These are phyloP conservation scores for Bertia moriformis DNA, from an alignment of 2,329 filamentous ascomycete genomes.

Conservation along the genomic window DNA sequence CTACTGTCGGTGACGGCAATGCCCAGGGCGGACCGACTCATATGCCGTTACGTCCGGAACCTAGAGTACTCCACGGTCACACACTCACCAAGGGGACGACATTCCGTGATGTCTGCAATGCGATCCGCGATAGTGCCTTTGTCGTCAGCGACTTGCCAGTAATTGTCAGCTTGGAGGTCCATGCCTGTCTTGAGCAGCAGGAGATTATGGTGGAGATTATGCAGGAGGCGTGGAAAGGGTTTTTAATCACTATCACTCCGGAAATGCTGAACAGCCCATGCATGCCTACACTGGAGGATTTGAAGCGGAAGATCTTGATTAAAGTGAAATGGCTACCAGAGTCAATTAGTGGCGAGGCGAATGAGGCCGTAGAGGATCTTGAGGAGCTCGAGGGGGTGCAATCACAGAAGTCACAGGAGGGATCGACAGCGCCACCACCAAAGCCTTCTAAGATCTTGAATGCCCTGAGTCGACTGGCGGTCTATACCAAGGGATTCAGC, in stretches of 20 bases:
- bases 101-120: slow-evolving; percentile 44
- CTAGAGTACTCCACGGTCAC: slow-evolving; percentile 38
- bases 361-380: background rate
- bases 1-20: background rate
- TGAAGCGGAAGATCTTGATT: slow-evolving; percentile 38
- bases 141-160: slow-evolving; percentile 37
- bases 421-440: slow-evolving; percentile 18
- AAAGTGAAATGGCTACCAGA: slow-evolving; percentile 27
- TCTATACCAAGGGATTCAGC: slow-evolving; percentile 44
- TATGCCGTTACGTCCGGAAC: slow-evolving; percentile 22
- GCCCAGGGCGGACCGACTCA: slow-evolving; percentile 6
- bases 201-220: slow-evolving; percentile 53
- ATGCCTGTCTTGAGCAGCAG: slow-evolving; percentile 42
- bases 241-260: slow-evolving; percentile 29
- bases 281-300: slow-evolving; percentile 30
- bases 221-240: slow-evolving; percentile 38
- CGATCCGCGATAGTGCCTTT: slow-evolving; percentile 44
- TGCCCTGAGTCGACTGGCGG: slow-evolving; percentile 34
- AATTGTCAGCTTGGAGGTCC: slow-evolving; percentile 48
- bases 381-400: background rate
- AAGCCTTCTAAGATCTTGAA: slow-evolving; percentile 36
- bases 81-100: slow-evolving; percentile 45
- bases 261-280: no score
- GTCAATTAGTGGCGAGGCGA: slow-evolving; percentile 7
- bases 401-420: background rate